Base-by-base conservation (phyloP, 495 filamentous ascomycete species). In the Parathielavia hyrcaniae region DNA sequence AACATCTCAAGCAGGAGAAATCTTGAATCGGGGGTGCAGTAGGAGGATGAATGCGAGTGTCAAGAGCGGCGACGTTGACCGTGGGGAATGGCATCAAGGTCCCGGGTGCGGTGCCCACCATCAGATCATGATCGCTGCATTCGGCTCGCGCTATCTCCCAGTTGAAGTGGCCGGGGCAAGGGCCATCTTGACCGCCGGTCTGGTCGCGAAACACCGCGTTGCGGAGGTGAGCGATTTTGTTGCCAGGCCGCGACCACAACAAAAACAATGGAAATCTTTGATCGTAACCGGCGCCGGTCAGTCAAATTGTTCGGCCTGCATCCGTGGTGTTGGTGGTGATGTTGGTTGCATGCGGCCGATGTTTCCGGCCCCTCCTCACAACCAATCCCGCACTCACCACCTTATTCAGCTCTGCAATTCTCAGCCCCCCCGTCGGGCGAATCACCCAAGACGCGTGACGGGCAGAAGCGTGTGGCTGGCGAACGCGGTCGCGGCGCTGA, bases 171-270 rank as follows among this genome's bases (percentile, higher is more conserved):
- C 26, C 26, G 26, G 19, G 13, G 40, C 39, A 43, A 5, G 50
- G 58, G 50, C 19, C 44, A 26, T 13, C 60, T 62, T 62, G 55
- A 62, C 60, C 60, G 60, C 60, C 60, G 55, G 51, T 30, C 41
- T 30, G 48, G 43, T 36, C 48, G 43, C 34, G 55, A 30, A 26
- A 54, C 57, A 35, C 43, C 43, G 49, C 49, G 55, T 20, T 35
- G 51, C n/a, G 9, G 8, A 41, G 19, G 2, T 40, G 40, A 26
- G 45, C 20, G 23, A 47, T 52, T 43, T 50, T 47, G 53, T 40
- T 49, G 22, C 44, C 20, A 19, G 38, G 20, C 46, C 55, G 34
- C 46, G 50, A 57, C 55, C 34, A 57, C 43, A 54, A n/a, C 23
- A 26, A 26, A 23, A 50, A 20, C 6, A 17, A 32, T 34, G 44